Evolutionary conservation across 108 stramenopile genomes (phyloP), one percentile per base, ranked within the genome.

Genomic region (Aurantiochytrium sp.): DNA sequence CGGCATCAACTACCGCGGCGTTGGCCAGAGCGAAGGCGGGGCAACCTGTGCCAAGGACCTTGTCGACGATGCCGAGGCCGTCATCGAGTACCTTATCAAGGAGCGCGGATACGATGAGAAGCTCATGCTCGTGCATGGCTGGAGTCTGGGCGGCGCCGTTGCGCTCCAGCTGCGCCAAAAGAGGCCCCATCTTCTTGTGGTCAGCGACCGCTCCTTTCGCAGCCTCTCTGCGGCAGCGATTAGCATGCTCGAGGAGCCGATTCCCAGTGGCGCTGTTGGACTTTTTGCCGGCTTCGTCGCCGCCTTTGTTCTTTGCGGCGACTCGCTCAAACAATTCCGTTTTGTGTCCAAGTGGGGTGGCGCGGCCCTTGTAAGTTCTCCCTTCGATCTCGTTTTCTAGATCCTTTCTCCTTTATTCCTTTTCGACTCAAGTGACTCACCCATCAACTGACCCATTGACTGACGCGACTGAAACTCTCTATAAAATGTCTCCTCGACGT

Each of bases 201-300:
- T 83, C 6, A 83, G 76, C 76, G 76, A 83, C 51, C 45, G 76
- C 45, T 83, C 76, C n/a, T 83, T 83, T 28, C 51, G 49, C 51
- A 53, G 45, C 19, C 76, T 83, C 16, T 53, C 49, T 45, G n/a
- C 45, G 6, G 76, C 51, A 12, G 76, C 76, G 6, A 45, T 47
- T 18, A 16, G 25, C 45, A 83, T 83, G 76, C 49, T 83, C 76
- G 45, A 47, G 2, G 76, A 83, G n/a, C 76, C 76, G 76, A 47
- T 42, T 25, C 19, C 35, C 1, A 35, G 35, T 35, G 35, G 35
- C 35, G 35, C 55, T 16, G 16, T 57, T 57, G 76, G 43, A 6
- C 43, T 6, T 23, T 12, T 28, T 1, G 49, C 49, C 18, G 76
- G 76, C 2, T 16, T 83, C 51, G n/a, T 55, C 28, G 45, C 51